Evolutionary conservation across 192 early-diverging fungal genomes (phyloP), one percentile per base, ranked within the genome.

Genomic region (Chytriomyces hyalinus): DNA sequence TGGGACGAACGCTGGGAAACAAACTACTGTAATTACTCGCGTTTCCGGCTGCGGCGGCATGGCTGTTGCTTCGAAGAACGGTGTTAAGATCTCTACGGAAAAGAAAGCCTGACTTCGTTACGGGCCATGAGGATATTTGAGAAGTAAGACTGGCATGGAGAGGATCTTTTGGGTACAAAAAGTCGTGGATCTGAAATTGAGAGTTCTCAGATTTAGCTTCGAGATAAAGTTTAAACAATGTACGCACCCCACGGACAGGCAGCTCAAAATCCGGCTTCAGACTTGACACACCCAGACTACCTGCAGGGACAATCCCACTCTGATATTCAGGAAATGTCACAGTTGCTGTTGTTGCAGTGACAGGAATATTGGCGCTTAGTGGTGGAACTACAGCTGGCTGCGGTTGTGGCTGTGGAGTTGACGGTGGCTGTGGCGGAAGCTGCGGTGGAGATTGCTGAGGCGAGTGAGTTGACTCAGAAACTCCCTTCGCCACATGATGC

Each of bases 41-140:
- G 71, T 77, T 70, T 5, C 72, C 67, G 7, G 81, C 59, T 6
- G 51, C 36, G 36, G 36, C 36, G 49, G 7, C 62, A 50, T 6
- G 70, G 24, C 6, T 77, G 60, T 45, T 67, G 75, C n/a, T 36
- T 36, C 36, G 1, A 36, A 36, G 36, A 36, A 36, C 36, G 4
- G 36, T 36, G 36, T 36, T 36, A 36, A 84, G 46, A 8, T 77
- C 76, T 22, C 79, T 73, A 10, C 83, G 80, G 24, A 84, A 74
- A 5, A 84, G 48, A 60, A 80, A 70, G 10, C 83, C 83, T 8
- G 77, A 80, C 61, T 84, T 81, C 17, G 76, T 65, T 2, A 84
- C 74, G 5, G 83, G 83, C 80, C 83, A 82, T n/a, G 48, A 28
- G 6, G 73, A 64, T 10, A 75, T 75, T 65, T 75, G 49, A 22